Conservation (phyloP, 2,329 filamentous ascomycete species). For the Westerdykella ornata region DNA sequence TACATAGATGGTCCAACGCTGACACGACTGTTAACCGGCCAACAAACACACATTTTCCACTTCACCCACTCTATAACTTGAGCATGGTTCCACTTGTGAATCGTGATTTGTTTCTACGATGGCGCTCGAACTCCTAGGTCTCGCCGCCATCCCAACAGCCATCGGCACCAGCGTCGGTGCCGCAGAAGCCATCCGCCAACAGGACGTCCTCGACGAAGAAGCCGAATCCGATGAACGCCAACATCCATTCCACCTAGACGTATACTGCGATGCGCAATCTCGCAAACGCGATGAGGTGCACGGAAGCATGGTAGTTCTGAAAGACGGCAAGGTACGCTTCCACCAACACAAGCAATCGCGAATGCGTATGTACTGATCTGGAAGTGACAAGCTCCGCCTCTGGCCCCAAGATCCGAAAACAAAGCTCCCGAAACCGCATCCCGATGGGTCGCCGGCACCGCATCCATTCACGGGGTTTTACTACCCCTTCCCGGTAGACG, state of each 20-base stretch:
- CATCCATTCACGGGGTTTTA: conserved; percentile 49
- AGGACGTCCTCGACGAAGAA: conserved; percentile 44
- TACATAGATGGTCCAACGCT: neutral
- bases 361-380: conserved; percentile 1
- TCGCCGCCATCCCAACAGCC: conserved; percentile 26
- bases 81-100: neutral
- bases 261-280: conserved; percentile 38
- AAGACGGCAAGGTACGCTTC: conserved; percentile 39
- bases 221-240: conserved; percentile 44
- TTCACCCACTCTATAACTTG: neutral
- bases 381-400: conserved; percentile 27
- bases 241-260: conserved; percentile 47
- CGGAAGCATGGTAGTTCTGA: conserved; percentile 40
- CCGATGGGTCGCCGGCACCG: conserved; percentile 22
- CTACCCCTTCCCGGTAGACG: conserved; percentile 43
- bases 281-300: conserved; percentile 38
- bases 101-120: conserved; percentile 10
- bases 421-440: conserved; percentile 18
- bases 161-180: conserved; percentile 46
- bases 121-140: conserved; percentile 24
- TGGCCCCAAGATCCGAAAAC: conserved; percentile 34
- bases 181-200: conserved; percentile 46
- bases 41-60: neutral
- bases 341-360: neutral
- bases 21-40: neutral